A percentile compares a stretch with the other conserved stretches of the same genome.
Evolutionary conservation across 257 asterid genomes (phyloP).

Genomic region (Ajuga chamaepitys): DNA sequence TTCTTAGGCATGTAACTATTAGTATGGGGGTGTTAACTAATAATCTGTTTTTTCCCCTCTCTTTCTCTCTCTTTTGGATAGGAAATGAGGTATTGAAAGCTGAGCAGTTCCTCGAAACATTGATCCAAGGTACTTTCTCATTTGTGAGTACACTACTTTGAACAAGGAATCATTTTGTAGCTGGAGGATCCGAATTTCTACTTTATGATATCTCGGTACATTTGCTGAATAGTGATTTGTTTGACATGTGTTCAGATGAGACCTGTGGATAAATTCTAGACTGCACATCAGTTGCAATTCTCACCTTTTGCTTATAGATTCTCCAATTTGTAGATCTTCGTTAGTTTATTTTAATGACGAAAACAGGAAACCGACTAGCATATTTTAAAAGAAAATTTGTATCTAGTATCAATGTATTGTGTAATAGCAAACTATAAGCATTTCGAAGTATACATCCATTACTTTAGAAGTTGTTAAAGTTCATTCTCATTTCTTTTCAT

Average conservation of each 20-base stretch:
- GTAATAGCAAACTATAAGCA: no score
- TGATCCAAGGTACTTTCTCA: slow-evolving; percentile 60
- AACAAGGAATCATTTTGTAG: not conserved
- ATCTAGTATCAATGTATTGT: no score
- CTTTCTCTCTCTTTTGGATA: no score
- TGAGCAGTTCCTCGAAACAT: slow-evolving; percentile 79
- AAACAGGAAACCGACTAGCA: no score
- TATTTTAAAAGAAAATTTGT: no score
- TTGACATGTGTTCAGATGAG: not conserved
- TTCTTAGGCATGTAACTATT: not conserved
- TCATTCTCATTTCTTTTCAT: not conserved
- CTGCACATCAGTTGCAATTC: no score
- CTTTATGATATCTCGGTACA: not conserved
- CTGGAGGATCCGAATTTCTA: not conserved
- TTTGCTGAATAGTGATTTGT: no score
- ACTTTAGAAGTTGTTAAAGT: no score
- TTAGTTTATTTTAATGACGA: not conserved
- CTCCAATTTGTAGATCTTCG: not conserved
- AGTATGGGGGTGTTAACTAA: slow-evolving; percentile 4
- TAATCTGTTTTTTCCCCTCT: slow-evolving; percentile 18
- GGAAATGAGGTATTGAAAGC: slow-evolving; percentile 71
- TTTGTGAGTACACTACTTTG: not conserved
- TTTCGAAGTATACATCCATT: no score
- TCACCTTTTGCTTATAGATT: not conserved
- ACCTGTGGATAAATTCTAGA: not conserved